Base-by-base conservation (phyloP, 805 yeast genomes). In the Lachancea lanzarotensis region DNA sequence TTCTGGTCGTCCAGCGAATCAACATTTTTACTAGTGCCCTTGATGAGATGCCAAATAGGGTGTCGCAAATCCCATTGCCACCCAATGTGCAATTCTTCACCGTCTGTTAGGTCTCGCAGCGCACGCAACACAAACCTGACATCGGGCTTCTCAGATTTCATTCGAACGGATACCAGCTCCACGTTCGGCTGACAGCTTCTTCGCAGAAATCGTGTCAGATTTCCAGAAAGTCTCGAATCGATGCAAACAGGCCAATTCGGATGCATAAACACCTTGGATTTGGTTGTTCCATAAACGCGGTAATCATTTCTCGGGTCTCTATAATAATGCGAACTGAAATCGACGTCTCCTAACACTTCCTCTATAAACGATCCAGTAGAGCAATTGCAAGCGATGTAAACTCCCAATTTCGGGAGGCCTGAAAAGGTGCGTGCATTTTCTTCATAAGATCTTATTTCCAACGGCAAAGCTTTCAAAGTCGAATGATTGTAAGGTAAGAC, bases 11-110 rank as follows among this genome's bases (percentile, higher is more conserved):
- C 53, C 22, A 83, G 65, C 19, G 73, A 73, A 40, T 82, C 88
- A 58, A 81, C 77, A 30, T 65, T 56, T 55, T 64, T 51, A 25
- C 67, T 61, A 10, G 35, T 31, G n/a, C 74, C 68, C 20, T 67
- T 62, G 20, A 75, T 69, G 44, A 84, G 65, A 51, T 73, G 72
- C 43, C 69, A 66, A 32, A 88, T 84, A 2, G 97, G 95, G 59
- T 89, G 96, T 15, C 68, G 51, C 2, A 65, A 59, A 57, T 89
- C 95, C 95, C 96, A 91, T 48, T 82, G 86, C 98, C 98, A 91
- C 1, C 81, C 77, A 9, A 88, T 63, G 0, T 90, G 74, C 17
- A 91, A 64, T 57, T 90, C 97, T 33, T 80, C 76, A n/a, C 79
- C 88, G 9, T 72, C 63, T 42, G 71, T 69, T 22, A 90, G 75